Evolutionary conservation across 495 filamentous ascomycete genomes (phyloP).

Genomic region (Hypomontagnella submonticulosa): DNA sequence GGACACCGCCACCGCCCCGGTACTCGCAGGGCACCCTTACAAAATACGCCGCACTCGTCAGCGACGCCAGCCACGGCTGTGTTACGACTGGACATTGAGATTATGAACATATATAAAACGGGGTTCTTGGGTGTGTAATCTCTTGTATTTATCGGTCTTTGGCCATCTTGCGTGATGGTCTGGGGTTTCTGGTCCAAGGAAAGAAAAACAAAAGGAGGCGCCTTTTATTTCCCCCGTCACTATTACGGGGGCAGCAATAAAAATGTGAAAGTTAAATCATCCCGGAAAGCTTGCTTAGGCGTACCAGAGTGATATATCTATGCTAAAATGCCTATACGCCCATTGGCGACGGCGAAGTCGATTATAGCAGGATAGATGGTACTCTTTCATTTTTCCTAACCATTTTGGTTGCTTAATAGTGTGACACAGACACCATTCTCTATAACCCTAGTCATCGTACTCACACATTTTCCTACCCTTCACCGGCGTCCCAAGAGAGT

Average conservation of each 20-base stretch:
- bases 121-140: constrained; percentile 1
- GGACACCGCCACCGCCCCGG: constrained; percentile 71
- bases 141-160: constrained; percentile 32
- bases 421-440: neutral
- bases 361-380: constrained; percentile 2
- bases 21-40: constrained; percentile 78
- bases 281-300: neutral
- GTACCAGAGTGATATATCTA: constrained; percentile 4
- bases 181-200: constrained; percentile 16
- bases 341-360: constrained; percentile 8
- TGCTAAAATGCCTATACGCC: neutral
- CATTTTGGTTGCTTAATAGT: neutral
- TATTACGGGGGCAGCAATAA: constrained; percentile 14
- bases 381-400: neutral
- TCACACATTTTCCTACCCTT: neutral
- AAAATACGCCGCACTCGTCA: constrained; percentile 78
- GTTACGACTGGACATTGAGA: constrained; percentile 69
- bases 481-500: neutral
- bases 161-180: neutral
- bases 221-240: neutral
- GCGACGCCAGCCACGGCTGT: constrained; percentile 82
- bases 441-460: neutral
- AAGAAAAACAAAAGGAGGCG: constrained; percentile 19
- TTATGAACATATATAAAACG: neutral
- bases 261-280: constrained; percentile 23